Percentiles rank a stretch among this genome's conserved stretches.
These are phyloP conservation scores for Piloderma croceum DNA, from an alignment of 768 basidiomycete genomes.

Conservation along the genomic window DNA sequence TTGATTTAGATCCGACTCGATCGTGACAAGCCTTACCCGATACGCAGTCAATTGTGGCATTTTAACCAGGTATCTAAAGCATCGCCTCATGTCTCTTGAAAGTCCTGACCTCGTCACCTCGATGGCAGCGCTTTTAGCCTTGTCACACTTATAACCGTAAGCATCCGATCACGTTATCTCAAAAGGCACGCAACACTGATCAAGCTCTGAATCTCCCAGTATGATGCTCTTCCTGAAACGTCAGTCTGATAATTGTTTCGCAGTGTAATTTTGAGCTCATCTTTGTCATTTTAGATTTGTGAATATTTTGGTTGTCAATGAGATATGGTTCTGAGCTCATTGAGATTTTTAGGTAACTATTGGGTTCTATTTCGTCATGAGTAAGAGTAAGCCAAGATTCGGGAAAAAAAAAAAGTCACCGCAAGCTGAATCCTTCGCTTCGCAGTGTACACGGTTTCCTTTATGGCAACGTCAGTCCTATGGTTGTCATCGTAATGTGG, in stretches of 20 bases:
- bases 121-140: slow-evolving; percentile 38
- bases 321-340: no score
- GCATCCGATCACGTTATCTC: slow-evolving; percentile 13
- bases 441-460: slow-evolving; percentile 47
- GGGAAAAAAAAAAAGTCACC: no score
- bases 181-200: slow-evolving; percentile 1
- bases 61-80: slow-evolving; percentile 45
- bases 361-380: slow-evolving; percentile 57
- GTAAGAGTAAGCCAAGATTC: slow-evolving; percentile 65
- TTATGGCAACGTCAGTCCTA: slow-evolving; percentile 53
- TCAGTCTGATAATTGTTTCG: no score
- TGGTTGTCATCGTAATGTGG: neutral
- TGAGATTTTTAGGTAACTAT: no score
- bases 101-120: slow-evolving; percentile 3
- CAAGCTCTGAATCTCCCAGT: no score
- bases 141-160: slow-evolving; percentile 50
- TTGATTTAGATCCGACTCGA: slow-evolving; percentile 46
- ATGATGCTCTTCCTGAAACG: no score
- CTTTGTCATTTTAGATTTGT: no score
- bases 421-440: slow-evolving; percentile 4
- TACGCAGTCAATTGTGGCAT: slow-evolving; percentile 66
- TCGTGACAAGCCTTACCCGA: slow-evolving; percentile 49
- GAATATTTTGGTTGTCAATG: no score
- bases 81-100: neutral
- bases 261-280: no score